These are phyloP conservation scores for Tylopilus sp. DNA, from an alignment of 768 basidiomycete genomes.

Conservation along the genomic window DNA sequence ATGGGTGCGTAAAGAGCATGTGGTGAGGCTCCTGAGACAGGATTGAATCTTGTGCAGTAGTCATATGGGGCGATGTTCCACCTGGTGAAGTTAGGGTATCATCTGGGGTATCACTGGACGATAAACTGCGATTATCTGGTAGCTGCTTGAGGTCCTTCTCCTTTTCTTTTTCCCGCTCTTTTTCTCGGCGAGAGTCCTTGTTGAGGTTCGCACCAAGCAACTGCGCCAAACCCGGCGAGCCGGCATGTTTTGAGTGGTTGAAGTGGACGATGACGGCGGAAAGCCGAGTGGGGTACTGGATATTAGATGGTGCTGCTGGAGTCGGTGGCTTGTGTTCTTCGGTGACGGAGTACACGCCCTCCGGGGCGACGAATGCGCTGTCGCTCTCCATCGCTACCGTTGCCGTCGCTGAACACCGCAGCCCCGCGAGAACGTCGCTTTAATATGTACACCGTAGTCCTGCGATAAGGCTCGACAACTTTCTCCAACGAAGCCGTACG, in stretches of 20 bases:
- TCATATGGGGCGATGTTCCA: constrained; percentile 30
- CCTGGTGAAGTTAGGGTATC: constrained; percentile 48
- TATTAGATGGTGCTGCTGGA: constrained; percentile 37
- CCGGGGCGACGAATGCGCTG: constrained; percentile 81
- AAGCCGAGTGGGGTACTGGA: constrained; percentile 58
- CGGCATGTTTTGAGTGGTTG: constrained; percentile 49
- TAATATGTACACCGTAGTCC: not conserved
- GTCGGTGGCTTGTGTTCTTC: constrained; percentile 76
- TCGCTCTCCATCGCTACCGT: constrained; percentile 66
- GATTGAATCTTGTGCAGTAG: constrained; percentile 33
- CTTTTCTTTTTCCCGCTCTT: constrained; percentile 34
- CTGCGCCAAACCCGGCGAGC: constrained; percentile 62
- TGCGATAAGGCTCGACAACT: not conserved
- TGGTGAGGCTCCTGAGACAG: constrained; percentile 37
- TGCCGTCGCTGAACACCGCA: constrained; percentile 11
- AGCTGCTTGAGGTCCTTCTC: constrained; percentile 29
- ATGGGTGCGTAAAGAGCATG: constrained; percentile 58
- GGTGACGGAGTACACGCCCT: constrained; percentile 85
- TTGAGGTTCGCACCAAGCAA: constrained; percentile 56
- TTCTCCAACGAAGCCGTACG: not conserved
- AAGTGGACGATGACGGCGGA: constrained; percentile 63
- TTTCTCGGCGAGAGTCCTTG: constrained; percentile 55
- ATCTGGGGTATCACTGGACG: constrained; percentile 79
- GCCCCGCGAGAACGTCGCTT: constrained; percentile 17
- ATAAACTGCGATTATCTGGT: constrained; percentile 64